Evolutionary conservation across 768 basidiomycete species (phyloP), one percentile per base, ranked within the genome.

Genomic region (Auriscalpium orientale): DNA sequence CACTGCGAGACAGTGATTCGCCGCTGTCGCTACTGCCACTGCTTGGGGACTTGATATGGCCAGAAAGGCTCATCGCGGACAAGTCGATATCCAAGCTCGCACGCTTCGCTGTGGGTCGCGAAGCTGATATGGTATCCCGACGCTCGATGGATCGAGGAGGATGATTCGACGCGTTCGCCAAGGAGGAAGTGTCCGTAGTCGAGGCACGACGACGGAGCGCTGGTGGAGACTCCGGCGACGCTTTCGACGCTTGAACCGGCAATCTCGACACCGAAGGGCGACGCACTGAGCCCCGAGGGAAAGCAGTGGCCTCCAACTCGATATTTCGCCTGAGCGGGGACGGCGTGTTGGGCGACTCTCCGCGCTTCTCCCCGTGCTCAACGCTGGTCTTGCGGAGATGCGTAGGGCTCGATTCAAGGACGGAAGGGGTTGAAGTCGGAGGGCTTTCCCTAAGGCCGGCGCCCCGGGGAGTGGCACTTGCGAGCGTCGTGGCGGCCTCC

Each of bases 301-400:
- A 66, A 35, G 73, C 57, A 21, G 77, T 69, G 18, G 70, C 68
- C 12, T 81, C 83, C 37, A 85, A 71, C 56, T 89, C 86, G 40
- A 76, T 58, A 51, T 77, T 71, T 69, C 80, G 86, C 20, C 83
- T 81, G 59, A 73, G 75, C 0, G 87, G 83, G 11, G 86, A 85
- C 7, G 83, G 75, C n/a, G 66, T 65, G 59, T 83, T 79, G 1
- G 79, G 72, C 8, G 80, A 81, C 34, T 82, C 79, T 22, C 79
- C 72, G 18, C 74, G 77, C 59, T 75, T 80, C 47, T 85, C 83
- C 47, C 68, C 61, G 51, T 63, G 71, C 67, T 63, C 56, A 18
- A 66, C 64, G 36, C 70, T 74, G 16, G 72, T 72, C 61, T 80
- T 77, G 38, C 81, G 82, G 53, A 82, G 82, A 53, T 73, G 67